Conservation (phyloP, 768 basidiomycete species). For the Suillus subluteus region DNA sequence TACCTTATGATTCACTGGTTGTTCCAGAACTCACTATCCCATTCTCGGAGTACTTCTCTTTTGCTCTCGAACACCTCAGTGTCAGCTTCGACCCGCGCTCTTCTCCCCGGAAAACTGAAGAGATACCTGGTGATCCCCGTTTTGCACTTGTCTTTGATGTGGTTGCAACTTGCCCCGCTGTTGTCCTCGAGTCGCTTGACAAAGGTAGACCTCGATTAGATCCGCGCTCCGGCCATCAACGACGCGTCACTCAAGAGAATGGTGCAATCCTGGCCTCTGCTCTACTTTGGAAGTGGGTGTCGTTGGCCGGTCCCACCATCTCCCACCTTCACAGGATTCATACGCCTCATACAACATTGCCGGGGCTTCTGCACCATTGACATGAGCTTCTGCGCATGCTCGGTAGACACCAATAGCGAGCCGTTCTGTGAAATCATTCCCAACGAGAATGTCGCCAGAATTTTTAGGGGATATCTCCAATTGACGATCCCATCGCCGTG, state of each 20-base stretch:
- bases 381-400: no score
- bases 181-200: neutral
- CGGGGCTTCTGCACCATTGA: neutral
- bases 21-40: neutral
- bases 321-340: slow-evolving; percentile 2
- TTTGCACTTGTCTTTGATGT: neutral
- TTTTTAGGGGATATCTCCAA: no score
- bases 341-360: neutral
- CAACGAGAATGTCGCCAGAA: no score
- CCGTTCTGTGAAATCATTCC: no score
- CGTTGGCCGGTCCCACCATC: neutral
- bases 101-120: neutral
- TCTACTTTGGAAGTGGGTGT: neutral
- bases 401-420: no score
- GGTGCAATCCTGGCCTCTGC: slow-evolving; percentile 3
- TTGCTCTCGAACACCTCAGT: neutral
- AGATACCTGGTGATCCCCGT: neutral
- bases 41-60: neutral
- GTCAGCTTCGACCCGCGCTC: neutral
- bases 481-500: no score
- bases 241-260: neutral
- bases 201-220: neutral
- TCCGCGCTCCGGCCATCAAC: neutral
- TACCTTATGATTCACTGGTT: neutral
- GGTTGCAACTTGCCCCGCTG: neutral